Percentiles rank a stretch among this genome's conserved stretches.
These are phyloP conservation scores for Tephrocybe sp. DNA, from an alignment of 768 basidiomycete species.

Conservation along the genomic window DNA sequence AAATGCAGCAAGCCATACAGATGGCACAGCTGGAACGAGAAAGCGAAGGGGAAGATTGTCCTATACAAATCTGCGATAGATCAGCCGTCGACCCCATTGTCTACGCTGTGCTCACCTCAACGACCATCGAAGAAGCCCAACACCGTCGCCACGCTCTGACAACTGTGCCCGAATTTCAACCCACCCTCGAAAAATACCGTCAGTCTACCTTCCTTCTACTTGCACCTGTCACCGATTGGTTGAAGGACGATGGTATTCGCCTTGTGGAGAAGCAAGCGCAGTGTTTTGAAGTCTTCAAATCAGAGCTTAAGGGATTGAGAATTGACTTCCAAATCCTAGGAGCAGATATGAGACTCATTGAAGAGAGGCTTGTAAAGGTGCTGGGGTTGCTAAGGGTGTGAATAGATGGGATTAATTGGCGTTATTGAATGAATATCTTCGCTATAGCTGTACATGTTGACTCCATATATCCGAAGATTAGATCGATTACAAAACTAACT, in stretches of 20 bases:
- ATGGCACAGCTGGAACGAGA: conserved; percentile 50
- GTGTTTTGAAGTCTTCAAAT: conserved; percentile 36
- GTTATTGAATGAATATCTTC: neutral
- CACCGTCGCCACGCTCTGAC: conserved; percentile 33
- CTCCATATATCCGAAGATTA: too few relatives aligned
- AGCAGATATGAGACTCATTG: conserved; percentile 36
- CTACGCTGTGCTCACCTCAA: conserved; percentile 51
- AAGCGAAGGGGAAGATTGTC: conserved; percentile 19
- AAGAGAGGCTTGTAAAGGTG: conserved; percentile 28
- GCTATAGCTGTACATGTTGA: too few relatives aligned
- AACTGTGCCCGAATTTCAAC: conserved; percentile 35
- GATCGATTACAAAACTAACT: too few relatives aligned
- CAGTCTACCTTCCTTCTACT: conserved; percentile 52
- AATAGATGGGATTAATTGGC: neutral
- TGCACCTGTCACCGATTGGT: conserved; percentile 54
- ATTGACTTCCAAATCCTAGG: conserved; percentile 48
- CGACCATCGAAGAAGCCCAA: conserved; percentile 31
- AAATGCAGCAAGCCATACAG: conserved; percentile 68
- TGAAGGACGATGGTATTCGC: conserved; percentile 62
- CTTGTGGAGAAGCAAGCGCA: conserved; percentile 45
- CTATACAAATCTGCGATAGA: conserved; percentile 54
- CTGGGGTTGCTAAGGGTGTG: conserved; percentile 16
- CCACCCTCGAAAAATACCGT: conserved; percentile 39
- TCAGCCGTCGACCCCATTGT: conserved; percentile 65
- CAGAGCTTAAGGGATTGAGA: conserved; percentile 35